Base-by-base conservation (phyloP, 495 filamentous ascomycete species). In the Xeromyces bisporus region DNA sequence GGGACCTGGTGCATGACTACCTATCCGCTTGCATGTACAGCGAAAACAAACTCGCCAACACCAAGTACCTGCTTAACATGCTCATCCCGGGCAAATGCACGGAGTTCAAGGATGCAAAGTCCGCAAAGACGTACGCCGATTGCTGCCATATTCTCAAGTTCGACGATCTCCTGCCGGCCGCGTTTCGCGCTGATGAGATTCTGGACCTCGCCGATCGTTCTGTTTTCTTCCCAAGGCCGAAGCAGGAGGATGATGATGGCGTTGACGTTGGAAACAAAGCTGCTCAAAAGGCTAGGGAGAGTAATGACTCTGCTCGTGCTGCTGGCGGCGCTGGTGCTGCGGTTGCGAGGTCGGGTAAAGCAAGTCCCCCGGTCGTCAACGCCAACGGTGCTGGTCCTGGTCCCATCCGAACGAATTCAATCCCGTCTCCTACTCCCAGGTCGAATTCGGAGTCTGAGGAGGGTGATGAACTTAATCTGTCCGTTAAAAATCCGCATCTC, bases 31-130 rank as follows among this genome's bases (percentile, higher is more conserved):
- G 73, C 12, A 53, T 96, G 34, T 73, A 77, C 32, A 69, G 77
- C 23, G 76, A 87, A 45, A 94, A 96, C 46, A 75, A 77, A 34
- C 76, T 78, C 39, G 73, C 77, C 21, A 97, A 96, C 54, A 93
- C 85, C 5, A 96, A 96, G 47, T 96, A 75, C 45, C 55, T 82
- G 13, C 67, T 96, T n/a, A 64, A 65, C 17, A 81, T 91, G 42
- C 58, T 94, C 41, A 69, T 96, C 17, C 79, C 84, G 0, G 83
- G 87, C 3, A 93, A 89, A 54, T 47, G 65, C 29, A 50, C 65
- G 20, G 53, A 51, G 0, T 79, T 72, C 51, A 55, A 55, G 26
- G 34, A 53, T 9, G 55, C 87, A 21, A 65, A 60, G 29, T 28
- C 37, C 10, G 63, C 60, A 30, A 80, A 72, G 52, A 71, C 64